Evolutionary conservation across 257 asterid genomes (phyloP).

Genomic region (Solanum pimpinellifolium): DNA sequence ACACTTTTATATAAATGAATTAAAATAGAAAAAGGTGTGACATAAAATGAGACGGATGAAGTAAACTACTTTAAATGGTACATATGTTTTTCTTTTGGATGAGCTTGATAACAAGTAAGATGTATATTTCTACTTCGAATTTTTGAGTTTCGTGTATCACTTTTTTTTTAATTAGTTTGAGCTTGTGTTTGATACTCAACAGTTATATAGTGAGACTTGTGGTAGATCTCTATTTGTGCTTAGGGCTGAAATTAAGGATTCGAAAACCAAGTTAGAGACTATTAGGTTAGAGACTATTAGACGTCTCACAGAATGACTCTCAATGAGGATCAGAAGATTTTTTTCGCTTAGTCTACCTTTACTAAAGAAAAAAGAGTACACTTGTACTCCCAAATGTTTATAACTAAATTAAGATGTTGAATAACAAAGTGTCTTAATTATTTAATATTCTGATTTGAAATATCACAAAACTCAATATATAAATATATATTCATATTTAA

Average conservation of each 20-base stretch:
- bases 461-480: not conserved
- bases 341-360: too few species aligned
- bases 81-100: not conserved
- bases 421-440: not conserved
- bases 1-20: too few species aligned
- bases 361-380: too few species aligned
- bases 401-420: not conserved
- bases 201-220: not conserved
- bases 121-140: too few species aligned
- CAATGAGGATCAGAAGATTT: too few species aligned
- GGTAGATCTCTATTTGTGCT: not conserved
- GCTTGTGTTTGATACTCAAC: not conserved
- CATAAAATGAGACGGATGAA: rapidly evolving
- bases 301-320: too few species aligned
- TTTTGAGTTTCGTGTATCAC: not conserved
- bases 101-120: not conserved
- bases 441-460: not conserved
- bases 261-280: too few species aligned
- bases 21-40: not conserved
- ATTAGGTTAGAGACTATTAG: too few species aligned
- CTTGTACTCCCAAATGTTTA: too few species aligned
- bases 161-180: not conserved
- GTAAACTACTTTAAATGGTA: not conserved
- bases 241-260: too few species aligned
- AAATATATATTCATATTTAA: not conserved